Base-by-base conservation (phyloP, 352 stramenopile species). In the Globisporangium nunn region DNA sequence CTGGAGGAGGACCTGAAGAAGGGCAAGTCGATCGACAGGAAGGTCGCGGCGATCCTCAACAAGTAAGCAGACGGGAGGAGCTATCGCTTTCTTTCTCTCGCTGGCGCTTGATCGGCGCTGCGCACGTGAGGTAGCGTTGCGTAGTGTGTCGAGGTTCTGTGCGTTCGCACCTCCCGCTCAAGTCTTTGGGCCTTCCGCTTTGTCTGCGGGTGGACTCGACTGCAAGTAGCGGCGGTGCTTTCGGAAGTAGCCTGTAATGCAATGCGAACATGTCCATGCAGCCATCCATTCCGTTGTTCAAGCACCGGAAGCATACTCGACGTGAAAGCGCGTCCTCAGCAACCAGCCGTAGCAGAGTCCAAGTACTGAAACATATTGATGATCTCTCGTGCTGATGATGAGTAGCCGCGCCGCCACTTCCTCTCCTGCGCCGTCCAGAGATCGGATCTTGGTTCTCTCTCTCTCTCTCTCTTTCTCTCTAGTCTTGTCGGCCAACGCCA, bases 1-100 rank as follows among this genome's bases (percentile, higher is more conserved):
- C 68, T 97, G 18, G 93, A 98, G 67, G 93, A 96, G 66, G 80
- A 85, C 57, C 72, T 98, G 47, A 94, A 94, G 65, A 77, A 78
- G 37, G 88, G 87, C 53, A 74, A 88, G 56, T 68, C 67, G 41
- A 85, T 88, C 55, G 76, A 88, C 57, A 71, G 65, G 52, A 85
- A 86, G 69, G 63, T 85, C 35, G 70, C 72, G 0, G 65, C 65
- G 15, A 68, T 86, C 44, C 44, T 49, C 64, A 67, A 79, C 40
- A 60, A 58, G 31, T 54, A 29, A 15, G 29, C 23, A 8, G 23
- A 7, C 4, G 33, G 33, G 10, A 11, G 33, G 33, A 23, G 23
- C 23, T 23, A 8, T 37, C 33, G 10, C 33, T 37, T 37, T 8
- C 33, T 37, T 37, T 5, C 33, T 37, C 4, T 8, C 23, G 23